A percentile compares a stretch with the other conserved stretches of the same genome.
Evolutionary conservation across 345 rosid genomes (phyloP).

Genomic region (Syzygium grande): DNA sequence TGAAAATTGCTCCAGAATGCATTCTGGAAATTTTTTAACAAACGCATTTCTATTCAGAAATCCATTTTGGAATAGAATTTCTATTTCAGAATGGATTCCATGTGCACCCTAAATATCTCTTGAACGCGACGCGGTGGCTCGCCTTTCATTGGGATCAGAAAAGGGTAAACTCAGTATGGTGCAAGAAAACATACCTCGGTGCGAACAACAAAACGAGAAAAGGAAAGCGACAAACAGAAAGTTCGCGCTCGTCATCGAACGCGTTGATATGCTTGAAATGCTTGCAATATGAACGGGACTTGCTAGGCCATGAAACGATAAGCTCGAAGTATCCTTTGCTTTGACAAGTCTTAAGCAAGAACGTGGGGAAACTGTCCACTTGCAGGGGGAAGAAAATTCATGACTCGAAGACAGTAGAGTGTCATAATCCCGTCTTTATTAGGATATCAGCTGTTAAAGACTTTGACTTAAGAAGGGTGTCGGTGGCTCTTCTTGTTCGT

Average conservation of each 20-base stretch:
- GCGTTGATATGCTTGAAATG: background rate
- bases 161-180: background rate
- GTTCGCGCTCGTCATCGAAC: background rate
- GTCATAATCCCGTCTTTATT: background rate
- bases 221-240: background rate
- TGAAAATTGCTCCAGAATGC: no score
- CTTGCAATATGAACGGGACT: background rate
- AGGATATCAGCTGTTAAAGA: background rate
- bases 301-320: background rate
- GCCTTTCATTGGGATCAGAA: background rate
- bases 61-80: no score
- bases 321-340: background rate
- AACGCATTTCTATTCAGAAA: no score
- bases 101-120: background rate
- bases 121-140: fast-evolving
- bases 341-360: background rate
- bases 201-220: fast-evolving
- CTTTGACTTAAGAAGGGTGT: background rate
- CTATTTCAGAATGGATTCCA: no score
- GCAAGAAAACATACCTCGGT: background rate
- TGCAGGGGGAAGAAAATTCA: background rate
- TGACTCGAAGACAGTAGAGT: background rate
- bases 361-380: background rate
- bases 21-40: no score
- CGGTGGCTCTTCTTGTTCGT: background rate